Base-by-base conservation (phyloP, 306 rosid species). In the Gynostemma pentaphyllum region DNA sequence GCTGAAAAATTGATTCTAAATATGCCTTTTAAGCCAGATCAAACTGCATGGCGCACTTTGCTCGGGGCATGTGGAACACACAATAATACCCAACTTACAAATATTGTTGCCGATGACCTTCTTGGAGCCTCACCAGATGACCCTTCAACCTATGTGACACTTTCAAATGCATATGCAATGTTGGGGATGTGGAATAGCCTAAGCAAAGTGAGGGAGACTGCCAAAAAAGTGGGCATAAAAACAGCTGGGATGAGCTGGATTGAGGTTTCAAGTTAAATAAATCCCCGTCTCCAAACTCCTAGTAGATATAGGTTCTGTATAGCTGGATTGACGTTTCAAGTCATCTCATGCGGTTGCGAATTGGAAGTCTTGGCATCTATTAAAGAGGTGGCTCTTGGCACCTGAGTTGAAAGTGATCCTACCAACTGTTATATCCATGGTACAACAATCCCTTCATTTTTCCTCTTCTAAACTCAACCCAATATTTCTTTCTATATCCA, bases 231-330 rank as follows among this genome's bases (percentile, higher is more conserved):
- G 46, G 87, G 95, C 18, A 62, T 52, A 26, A 87, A 83, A 79
- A 74, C 67, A 70, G 89, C 83, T 44, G 97, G 96, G 53, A 85
- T 80, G 80, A 87, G 96, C 77, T 90, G 97, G 96, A 83, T 91
- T 70, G 91, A 85, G 80, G 76, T 78, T 71, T 62, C 81, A 44
- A 70, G 74, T 66, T 85, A 83, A 85, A 70, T 60, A 59, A 66
- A 65, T 61, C 32, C 71, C 51, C 70, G 67, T 57, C 55, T 68
- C 45, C 5, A 4, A 52, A 14, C 13, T 18, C 57, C 23, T 51
- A 26, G 16, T 27, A 41, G n/a, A 41, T 10, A 12, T 41, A 41
- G 15, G 1, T 42, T 42, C 46, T 42, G 44, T 42, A 12, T 42
- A 14, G 3, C 46, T 27, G 39, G 60, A 52, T 24, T n/a, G 6